A percentile compares a stretch with the other conserved stretches of the same genome.
phyloP scores from a whole-genome alignment of 2,329 filamentous ascomycete genomes.

The Aspergillus aculeatus region DNA sequence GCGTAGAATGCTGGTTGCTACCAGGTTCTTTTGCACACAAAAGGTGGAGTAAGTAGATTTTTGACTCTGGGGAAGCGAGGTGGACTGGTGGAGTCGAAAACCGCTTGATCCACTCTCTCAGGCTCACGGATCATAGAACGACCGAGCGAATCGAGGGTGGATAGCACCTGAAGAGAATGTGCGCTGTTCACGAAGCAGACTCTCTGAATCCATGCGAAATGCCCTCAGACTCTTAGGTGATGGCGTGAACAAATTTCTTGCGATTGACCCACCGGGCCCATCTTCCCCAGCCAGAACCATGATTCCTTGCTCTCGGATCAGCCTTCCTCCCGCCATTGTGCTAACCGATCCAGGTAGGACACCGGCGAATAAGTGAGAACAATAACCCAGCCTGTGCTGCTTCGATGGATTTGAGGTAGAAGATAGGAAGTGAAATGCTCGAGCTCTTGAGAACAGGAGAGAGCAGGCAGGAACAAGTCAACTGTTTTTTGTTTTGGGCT shows the following conservation, averaged over 20 bases:
- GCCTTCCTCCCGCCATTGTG: not conserved
- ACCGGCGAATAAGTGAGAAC: too few relatives aligned
- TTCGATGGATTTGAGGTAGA: too few relatives aligned
- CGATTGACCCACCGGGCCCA: not conserved
- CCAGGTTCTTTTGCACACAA: not conserved
- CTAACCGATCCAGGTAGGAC: not conserved
- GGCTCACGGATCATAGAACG: not conserved
- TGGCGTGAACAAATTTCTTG: not conserved
- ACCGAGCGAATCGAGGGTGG: not conserved
- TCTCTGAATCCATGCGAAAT: not conserved
- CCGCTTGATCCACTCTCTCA: not conserved
- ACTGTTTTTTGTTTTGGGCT: too few relatives aligned
- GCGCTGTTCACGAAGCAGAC: not conserved
- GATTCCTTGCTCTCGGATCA: not conserved
- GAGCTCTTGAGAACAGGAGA: too few relatives aligned
- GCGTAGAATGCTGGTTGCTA: not conserved
- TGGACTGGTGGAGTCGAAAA: not conserved
- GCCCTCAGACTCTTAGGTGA: not conserved
- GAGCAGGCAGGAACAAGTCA: too few relatives aligned
- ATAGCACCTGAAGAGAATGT: not conserved
- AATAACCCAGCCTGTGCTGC: too few relatives aligned
- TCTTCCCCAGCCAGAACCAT: not conserved
- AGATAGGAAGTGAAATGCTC: too few relatives aligned
- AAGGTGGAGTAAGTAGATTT: not conserved
- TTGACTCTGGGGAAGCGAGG: not conserved